Evolutionary conservation across 2,329 filamentous ascomycete species (phyloP), one percentile per base, ranked within the genome.

Genomic region (Apiospora sp.): DNA sequence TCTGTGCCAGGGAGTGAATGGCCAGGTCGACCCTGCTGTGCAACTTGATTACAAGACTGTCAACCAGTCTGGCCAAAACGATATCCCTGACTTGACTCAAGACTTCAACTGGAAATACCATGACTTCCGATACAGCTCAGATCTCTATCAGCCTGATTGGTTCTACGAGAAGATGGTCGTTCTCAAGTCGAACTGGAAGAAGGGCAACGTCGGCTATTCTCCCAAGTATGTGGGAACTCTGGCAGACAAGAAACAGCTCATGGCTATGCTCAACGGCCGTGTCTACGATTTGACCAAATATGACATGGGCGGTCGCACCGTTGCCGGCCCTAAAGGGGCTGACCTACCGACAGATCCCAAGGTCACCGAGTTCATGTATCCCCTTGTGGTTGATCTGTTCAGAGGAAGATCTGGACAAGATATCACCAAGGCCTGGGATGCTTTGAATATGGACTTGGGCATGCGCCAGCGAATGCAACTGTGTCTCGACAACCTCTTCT

Each of bases 401-500:
- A 89, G 92, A 77, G 85, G 90, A 69, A 90, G 90, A 74, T 85
- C 95, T 37, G 96, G 97, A 46, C 83, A 89, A 51, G 96, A 99
- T 80, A 87, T 98, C 48, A 94, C 92, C 54, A 92, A 96, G 80
- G 91, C 93, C 77, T 99, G 94, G 94, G 86, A 95, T 64, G 86
- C 89, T 0, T 86, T 98, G 41, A 82, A 83, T 7, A 82, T 98
- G 67, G 86, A 88, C 73, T 58, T 84, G 0, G 86, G 80, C 0
- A 79, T 90, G 76, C 92, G 92, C 77, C 78, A 82, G 27, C 88
- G 91, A 46, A 97, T 97, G 94, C 86, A 92, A 80, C 86, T 91
- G 1, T 99, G 96, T 80, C 88, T 99, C 71, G 92, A 98, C 84
- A 97, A 98, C 77, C 88, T 99, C 49, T 99, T 98, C 86, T 98